Conservation (phyloP, 345 rosid genomes). For the Reutealis trisperma region DNA sequence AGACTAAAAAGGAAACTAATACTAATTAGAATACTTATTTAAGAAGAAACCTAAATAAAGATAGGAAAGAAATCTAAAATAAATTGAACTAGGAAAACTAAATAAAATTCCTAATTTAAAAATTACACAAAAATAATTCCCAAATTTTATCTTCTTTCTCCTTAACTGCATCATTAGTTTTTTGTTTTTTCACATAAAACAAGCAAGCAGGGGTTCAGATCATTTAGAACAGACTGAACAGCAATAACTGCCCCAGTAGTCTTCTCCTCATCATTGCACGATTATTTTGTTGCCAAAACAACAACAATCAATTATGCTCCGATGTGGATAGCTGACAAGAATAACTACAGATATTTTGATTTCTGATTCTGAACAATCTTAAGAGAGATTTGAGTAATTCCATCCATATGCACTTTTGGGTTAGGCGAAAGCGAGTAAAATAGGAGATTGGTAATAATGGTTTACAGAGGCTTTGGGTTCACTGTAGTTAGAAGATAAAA, state of each 20-base stretch:
- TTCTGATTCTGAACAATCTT: background rate
- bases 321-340: background rate
- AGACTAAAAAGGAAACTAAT: no score
- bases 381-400: background rate
- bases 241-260: no score
- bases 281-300: background rate
- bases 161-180: no score
- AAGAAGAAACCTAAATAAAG: no score
- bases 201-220: background rate
- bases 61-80: no score
- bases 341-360: background rate
- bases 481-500: background rate
- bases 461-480: background rate
- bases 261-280: background rate
- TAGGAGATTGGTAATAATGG: background rate
- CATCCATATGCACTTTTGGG: background rate
- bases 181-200: background rate
- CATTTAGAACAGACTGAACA: background rate
- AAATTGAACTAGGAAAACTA: no score
- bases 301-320: background rate
- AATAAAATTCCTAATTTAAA: no score
- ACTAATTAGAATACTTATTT: no score
- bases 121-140: no score
- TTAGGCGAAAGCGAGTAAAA: background rate
- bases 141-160: no score